Conservation (phyloP, 257 asterid species). For the Solanum infundibuliforme region DNA sequence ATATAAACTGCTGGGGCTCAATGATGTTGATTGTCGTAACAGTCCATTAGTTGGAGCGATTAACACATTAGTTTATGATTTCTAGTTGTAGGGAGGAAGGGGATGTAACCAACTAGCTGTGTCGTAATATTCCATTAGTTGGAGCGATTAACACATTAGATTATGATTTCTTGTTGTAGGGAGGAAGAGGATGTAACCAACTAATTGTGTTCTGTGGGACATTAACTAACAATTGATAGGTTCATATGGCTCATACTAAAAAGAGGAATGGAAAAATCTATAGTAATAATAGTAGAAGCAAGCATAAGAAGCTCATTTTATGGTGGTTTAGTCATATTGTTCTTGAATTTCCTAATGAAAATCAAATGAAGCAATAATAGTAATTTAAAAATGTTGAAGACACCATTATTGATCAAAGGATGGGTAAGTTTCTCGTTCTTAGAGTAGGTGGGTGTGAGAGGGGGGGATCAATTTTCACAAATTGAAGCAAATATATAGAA, state of each 20-base stretch:
- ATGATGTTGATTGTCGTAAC: background rate
- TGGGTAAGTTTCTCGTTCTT: background rate
- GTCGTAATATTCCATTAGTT: background rate
- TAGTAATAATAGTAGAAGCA: background rate
- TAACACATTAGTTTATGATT: background rate
- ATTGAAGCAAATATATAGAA: background rate
- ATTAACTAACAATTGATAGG: background rate
- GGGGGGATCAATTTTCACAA: background rate
- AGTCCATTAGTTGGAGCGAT: background rate
- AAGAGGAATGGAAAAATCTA: background rate
- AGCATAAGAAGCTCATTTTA: background rate
- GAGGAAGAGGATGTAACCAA: background rate
- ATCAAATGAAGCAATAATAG: background rate
- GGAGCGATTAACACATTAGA: background rate
- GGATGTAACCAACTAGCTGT: background rate
- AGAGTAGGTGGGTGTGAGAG: background rate
- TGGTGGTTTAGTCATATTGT: background rate
- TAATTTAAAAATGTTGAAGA: background rate
- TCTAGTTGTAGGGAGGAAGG: background rate
- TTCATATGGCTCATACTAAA: background rate
- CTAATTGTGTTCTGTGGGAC: background rate
- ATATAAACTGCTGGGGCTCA: background rate
- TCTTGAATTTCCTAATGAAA: background rate
- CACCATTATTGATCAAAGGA: background rate
- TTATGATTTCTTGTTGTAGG: background rate